Evolutionary conservation across 495 filamentous ascomycete genomes (phyloP).

Genomic region (Penicillium maclennaniae): DNA sequence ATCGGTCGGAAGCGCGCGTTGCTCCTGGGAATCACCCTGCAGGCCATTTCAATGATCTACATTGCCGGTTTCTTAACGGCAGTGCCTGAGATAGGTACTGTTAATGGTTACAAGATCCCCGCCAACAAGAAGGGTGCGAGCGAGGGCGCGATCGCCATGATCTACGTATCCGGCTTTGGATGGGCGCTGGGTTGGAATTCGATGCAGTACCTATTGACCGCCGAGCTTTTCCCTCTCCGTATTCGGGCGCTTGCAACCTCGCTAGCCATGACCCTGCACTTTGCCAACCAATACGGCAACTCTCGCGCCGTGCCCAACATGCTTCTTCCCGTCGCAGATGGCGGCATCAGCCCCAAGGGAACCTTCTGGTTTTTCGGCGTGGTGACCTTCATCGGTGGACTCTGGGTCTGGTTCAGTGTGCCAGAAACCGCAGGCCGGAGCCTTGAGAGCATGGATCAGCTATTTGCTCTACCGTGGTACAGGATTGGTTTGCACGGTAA

Average conservation of each 20-base stretch:
- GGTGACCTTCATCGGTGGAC: slow-evolving; percentile 54
- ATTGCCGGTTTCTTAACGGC: slow-evolving; percentile 62
- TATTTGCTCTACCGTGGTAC: slow-evolving; percentile 67
- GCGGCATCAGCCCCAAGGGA: slow-evolving; percentile 44
- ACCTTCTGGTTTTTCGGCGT: slow-evolving; percentile 70
- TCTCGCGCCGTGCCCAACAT: slow-evolving; percentile 54
- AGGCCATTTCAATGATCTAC: slow-evolving; percentile 64
- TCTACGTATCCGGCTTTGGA: slow-evolving; percentile 61
- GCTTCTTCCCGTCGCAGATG: slow-evolving; percentile 40
- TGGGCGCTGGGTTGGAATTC: slow-evolving; percentile 75
- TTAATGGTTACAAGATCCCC: slow-evolving; percentile 26
- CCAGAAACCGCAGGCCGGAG: slow-evolving; percentile 42
- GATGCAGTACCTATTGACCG: slow-evolving; percentile 72
- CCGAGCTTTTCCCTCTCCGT: slow-evolving; percentile 67
- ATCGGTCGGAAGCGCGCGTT: slow-evolving; percentile 70
- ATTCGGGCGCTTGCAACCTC: slow-evolving; percentile 44
- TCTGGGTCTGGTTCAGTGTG: slow-evolving; percentile 55
- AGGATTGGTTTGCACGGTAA: slow-evolving; percentile 60
- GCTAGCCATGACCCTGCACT: slow-evolving; percentile 55
- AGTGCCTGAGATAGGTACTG: slow-evolving; percentile 44
- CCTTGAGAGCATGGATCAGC: slow-evolving; percentile 57
- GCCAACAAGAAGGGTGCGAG: slow-evolving; percentile 34
- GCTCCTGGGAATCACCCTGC: slow-evolving; percentile 58
- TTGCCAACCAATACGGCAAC: slow-evolving; percentile 71
- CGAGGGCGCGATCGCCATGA: slow-evolving; percentile 59